Percentiles rank a stretch among this genome's conserved stretches.
Conservation (phyloP, 352 stramenopile species). For the Halophytophthora batemanensis region DNA sequence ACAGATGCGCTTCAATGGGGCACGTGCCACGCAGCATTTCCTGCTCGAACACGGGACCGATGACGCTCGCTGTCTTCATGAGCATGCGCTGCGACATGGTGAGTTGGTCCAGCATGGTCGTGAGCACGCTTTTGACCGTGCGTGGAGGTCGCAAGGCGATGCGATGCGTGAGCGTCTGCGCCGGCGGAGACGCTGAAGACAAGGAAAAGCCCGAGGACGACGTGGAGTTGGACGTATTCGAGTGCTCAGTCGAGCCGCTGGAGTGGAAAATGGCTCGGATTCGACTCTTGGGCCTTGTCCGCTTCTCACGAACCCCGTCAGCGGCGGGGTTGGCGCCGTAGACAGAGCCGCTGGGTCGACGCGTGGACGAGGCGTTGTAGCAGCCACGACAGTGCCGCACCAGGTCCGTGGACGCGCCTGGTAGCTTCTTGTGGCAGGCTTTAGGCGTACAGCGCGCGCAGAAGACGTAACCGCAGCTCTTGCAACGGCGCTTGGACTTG, state of each 20-base stretch:
- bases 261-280: conserved; percentile 67
- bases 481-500: conserved; percentile 66
- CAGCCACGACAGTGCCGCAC: conserved; percentile 76
- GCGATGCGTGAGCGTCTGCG: conserved; percentile 60
- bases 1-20: conserved; percentile 71
- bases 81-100: conserved; percentile 83
- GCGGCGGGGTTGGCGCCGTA: conserved; percentile 40
- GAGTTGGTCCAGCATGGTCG: conserved; percentile 78
- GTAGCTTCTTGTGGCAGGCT: conserved; percentile 69
- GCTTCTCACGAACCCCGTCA: conserved; percentile 24
- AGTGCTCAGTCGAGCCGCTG: conserved; percentile 15
- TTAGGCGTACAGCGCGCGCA: conserved; percentile 73
- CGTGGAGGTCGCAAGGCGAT: conserved; percentile 64
- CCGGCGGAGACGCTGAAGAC: conserved; percentile 5
- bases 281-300: conserved; percentile 33
- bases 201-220: conserved; percentile 11
- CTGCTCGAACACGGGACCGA: conserved; percentile 73
- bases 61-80: conserved; percentile 85
- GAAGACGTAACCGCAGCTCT: conserved; percentile 84
- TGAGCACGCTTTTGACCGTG: conserved; percentile 84
- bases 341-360: conserved; percentile 44
- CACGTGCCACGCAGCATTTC: conserved; percentile 64
- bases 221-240: not conserved
- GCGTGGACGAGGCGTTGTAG: conserved; percentile 73
- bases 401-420: conserved; percentile 46